A percentile compares a stretch with the other conserved stretches of the same genome.
Evolutionary conservation across 2,329 filamentous ascomycete genomes (phyloP).

Genomic region (Scytalidium lignicola): DNA sequence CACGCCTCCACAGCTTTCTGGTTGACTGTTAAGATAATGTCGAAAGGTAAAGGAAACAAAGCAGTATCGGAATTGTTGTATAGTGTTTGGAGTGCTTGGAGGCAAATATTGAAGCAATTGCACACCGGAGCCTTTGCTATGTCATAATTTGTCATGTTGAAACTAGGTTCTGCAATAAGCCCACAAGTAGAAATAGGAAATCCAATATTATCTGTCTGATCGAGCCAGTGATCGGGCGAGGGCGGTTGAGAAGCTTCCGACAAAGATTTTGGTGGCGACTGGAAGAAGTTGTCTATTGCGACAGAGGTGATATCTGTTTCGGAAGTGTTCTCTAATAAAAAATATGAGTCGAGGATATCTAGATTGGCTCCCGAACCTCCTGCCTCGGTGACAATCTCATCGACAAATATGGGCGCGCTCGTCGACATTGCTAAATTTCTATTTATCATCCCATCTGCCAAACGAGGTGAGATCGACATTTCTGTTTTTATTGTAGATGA

Average conservation of each 20-base stretch:
- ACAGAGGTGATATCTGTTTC: neutral
- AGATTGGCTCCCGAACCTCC: conserved; percentile 6
- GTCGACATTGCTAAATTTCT: no score
- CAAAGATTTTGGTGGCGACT: conserved; percentile 9
- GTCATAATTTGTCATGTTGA: conserved; percentile 1
- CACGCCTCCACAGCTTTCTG: conserved; percentile 45
- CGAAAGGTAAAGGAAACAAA: conserved; percentile 35
- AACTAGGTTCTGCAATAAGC: no score
- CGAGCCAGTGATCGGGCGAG: conserved; percentile 11
- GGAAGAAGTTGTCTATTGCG: neutral
- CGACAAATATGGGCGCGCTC: conserved; percentile 2
- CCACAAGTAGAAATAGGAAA: no score
- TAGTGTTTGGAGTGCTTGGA: conserved; percentile 42
- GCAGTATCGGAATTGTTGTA: conserved; percentile 37
- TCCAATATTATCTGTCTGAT: conserved; percentile 4
- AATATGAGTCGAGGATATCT: conserved; percentile 11
- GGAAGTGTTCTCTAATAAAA: neutral
- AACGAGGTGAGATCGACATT: no score
- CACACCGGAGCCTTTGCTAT: conserved; percentile 24
- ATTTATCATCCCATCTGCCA: no score
- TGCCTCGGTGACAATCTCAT: conserved; percentile 8
- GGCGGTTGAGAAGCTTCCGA: conserved; percentile 6
- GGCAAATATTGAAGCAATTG: conserved; percentile 41
- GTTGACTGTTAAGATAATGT: conserved; percentile 40
- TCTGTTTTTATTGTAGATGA: no score